A percentile compares a stretch with the other conserved stretches of the same genome.
Evolutionary conservation across 2,329 filamentous ascomycete species (phyloP).

Genomic region (Cladosporium sp.): DNA sequence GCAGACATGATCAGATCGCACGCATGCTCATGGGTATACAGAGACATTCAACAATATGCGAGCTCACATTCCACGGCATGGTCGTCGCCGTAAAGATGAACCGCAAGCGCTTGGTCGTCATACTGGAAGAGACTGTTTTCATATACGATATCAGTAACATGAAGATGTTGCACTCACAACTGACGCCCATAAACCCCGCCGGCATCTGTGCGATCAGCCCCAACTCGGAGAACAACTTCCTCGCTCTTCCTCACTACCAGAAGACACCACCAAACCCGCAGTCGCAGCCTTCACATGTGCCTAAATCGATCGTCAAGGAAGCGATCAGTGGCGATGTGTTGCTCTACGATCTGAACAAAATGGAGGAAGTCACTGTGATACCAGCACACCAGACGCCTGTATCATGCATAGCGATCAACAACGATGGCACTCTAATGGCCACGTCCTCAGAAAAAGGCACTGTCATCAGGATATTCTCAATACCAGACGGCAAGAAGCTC

Average conservation of each 20-base stretch:
- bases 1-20: not conserved
- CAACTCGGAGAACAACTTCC: slow-evolving; percentile 91
- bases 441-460: slow-evolving; percentile 97
- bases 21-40: slow-evolving; percentile 29
- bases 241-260: slow-evolving; percentile 84
- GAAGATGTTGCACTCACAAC: slow-evolving; percentile 87
- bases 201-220: slow-evolving; percentile 86
- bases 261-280: slow-evolving; percentile 37
- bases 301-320: slow-evolving; percentile 64
- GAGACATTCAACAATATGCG: slow-evolving; percentile 85
- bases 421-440: slow-evolving; percentile 83
- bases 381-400: slow-evolving; percentile 91
- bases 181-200: slow-evolving; percentile 87
- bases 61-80: slow-evolving; percentile 96
- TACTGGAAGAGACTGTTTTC: slow-evolving; percentile 94
- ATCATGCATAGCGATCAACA: slow-evolving; percentile 86
- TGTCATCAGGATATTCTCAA: slow-evolving; percentile 91
- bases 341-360: slow-evolving; percentile 82
- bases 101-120: slow-evolving; percentile 85
- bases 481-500: slow-evolving; percentile 85
- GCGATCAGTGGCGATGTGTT: slow-evolving; percentile 89
- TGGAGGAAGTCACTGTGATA: slow-evolving; percentile 92
- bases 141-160: slow-evolving; percentile 99
- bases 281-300: slow-evolving; percentile 71
- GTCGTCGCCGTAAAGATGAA: slow-evolving; percentile 92